A percentile compares a stretch with the other conserved stretches of the same genome.
Conservation (phyloP, 140 eudicot genomes). For the Anethum foeniculum region DNA sequence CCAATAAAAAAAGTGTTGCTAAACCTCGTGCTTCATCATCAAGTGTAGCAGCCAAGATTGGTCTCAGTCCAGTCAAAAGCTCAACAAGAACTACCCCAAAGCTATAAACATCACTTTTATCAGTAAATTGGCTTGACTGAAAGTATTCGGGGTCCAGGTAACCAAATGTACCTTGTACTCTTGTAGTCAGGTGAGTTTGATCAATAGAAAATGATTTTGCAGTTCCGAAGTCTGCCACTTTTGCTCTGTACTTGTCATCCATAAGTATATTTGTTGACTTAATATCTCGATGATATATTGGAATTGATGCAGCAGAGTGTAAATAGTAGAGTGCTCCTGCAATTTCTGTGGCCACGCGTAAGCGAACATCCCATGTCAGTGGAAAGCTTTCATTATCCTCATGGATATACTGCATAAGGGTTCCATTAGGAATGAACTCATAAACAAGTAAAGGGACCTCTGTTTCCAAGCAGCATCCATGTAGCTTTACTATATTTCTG, state of each 20-base stretch:
- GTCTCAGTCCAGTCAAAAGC: not conserved
- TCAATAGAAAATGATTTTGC: not conserved
- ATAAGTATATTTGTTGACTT: not conserved
- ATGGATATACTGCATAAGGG: not conserved
- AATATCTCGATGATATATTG: not conserved
- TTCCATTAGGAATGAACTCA: not conserved
- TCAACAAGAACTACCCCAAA: not conserved
- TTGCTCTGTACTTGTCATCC: not conserved
- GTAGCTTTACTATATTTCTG: not conserved
- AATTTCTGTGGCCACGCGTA: not conserved
- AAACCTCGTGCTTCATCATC: not conserved
- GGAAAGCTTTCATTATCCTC: not conserved
- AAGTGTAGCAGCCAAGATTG: not conserved
- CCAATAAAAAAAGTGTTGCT: not conserved
- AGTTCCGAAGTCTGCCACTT: not conserved
- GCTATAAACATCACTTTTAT: not conserved
- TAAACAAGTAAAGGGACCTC: not conserved
- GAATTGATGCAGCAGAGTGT: not conserved
- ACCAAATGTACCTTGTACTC: not conserved
- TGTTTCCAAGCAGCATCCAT: not conserved
- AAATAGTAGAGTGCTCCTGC: not conserved
- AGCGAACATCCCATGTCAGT: not conserved
- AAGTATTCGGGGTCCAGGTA: not conserved
- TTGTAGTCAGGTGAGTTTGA: not conserved
- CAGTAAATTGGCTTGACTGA: not conserved